A percentile compares a stretch with the other conserved stretches of the same genome.
phyloP scores from a whole-genome alignment of 2,329 filamentous ascomycete genomes.

The Fusarium sterilihyphosum region DNA sequence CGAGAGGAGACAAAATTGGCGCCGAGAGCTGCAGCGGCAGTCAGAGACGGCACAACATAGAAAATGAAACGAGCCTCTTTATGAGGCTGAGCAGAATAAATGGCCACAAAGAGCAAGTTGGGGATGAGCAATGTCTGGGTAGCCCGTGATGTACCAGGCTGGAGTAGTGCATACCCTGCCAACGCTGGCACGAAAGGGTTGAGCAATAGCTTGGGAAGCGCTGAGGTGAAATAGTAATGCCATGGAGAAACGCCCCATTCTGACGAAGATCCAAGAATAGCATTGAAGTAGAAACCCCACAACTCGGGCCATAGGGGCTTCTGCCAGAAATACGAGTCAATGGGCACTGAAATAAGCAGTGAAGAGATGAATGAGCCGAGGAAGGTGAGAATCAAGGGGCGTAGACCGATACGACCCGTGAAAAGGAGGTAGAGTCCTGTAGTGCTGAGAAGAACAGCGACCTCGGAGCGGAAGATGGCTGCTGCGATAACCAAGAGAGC shows the following conservation, averaged over 20 bases:
- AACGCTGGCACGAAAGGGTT: conserved; percentile 76
- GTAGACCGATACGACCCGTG: conserved; percentile 61
- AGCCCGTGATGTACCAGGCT: conserved; percentile 56
- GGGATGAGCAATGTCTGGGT: conserved; percentile 69
- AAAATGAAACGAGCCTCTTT: conserved; percentile 97
- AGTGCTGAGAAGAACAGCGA: conserved; percentile 81
- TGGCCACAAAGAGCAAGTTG: conserved; percentile 73
- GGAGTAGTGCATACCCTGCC: conserved; percentile 61
- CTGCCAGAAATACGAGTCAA: conserved; percentile 97
- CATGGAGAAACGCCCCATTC: conserved; percentile 90
- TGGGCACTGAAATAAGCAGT: conserved; percentile 73
- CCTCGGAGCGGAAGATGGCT: conserved; percentile 87
- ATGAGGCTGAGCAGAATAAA: conserved; percentile 92
- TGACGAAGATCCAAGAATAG: conserved; percentile 81
- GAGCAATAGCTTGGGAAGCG: conserved; percentile 82
- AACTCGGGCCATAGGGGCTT: conserved; percentile 89
- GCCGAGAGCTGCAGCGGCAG: conserved; percentile 77
- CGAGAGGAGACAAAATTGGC: conserved; percentile 77
- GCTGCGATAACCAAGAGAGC: conserved; percentile 82
- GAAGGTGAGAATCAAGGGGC: conserved; percentile 73
- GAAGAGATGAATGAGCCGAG: conserved; percentile 72
- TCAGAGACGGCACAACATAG: conserved; percentile 84
- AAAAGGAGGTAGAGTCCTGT: conserved; percentile 73
- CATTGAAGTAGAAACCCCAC: conserved; percentile 90
- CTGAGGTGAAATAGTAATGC: conserved; percentile 85